A percentile compares a stretch with the other conserved stretches of the same genome.
Evolutionary conservation across 108 stramenopile genomes (phyloP).

Genomic region (Nitzschia sp.): DNA sequence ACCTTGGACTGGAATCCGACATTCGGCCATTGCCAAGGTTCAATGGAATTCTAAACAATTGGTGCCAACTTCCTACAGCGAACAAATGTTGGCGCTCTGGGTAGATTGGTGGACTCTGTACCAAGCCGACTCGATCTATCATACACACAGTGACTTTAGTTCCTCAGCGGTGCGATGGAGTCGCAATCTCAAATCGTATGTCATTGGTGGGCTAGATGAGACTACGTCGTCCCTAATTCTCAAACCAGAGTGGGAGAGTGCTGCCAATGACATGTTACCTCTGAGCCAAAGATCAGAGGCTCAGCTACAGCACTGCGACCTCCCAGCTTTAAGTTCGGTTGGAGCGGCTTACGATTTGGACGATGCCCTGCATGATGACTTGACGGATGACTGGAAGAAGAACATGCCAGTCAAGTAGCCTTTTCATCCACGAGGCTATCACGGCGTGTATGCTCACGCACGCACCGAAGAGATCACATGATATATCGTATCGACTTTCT

Average conservation of each 20-base stretch:
- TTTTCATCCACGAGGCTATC: too few relatives aligned
- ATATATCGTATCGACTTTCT: too few relatives aligned
- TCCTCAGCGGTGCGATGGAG: slow-evolving; percentile 48
- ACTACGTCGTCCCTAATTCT: too few relatives aligned
- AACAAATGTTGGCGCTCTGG: slow-evolving; percentile 40
- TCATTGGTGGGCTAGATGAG: slow-evolving; percentile 3
- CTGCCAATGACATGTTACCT: background rate
- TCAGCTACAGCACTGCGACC: slow-evolving; percentile 1
- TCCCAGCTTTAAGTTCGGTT: background rate
- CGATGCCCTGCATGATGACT: slow-evolving; percentile 10
- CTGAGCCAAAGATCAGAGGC: background rate
- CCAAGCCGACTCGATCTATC: slow-evolving; percentile 40
- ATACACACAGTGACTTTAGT: slow-evolving; percentile 57
- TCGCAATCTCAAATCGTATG: background rate
- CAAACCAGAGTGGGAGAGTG: too few relatives aligned
- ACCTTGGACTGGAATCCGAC: slow-evolving; percentile 31
- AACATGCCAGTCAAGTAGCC: background rate
- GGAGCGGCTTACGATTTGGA: slow-evolving; percentile 3
- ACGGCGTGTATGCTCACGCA: too few relatives aligned
- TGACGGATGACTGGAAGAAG: slow-evolving; percentile 1
- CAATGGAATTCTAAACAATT: slow-evolving; percentile 1
- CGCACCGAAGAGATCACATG: too few relatives aligned
- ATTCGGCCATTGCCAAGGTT: slow-evolving; percentile 33
- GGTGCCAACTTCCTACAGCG: background rate
- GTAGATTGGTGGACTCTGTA: slow-evolving; percentile 54